These are phyloP conservation scores for Castanopsis chinensis DNA, from an alignment of 306 rosid genomes.

Conservation along the genomic window DNA sequence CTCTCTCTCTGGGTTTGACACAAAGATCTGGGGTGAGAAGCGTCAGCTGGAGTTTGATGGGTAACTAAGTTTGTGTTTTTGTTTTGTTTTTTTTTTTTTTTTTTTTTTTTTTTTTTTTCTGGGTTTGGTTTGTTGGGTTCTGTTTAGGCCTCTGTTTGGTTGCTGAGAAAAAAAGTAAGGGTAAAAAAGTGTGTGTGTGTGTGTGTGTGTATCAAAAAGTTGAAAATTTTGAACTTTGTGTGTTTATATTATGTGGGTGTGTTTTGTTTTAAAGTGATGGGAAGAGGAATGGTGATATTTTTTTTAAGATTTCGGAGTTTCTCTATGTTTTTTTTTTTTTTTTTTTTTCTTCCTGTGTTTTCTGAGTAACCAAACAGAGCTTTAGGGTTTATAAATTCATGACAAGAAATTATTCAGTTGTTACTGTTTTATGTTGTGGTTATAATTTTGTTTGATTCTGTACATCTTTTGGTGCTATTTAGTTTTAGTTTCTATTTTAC, in stretches of 20 bases:
- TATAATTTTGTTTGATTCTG: not conserved
- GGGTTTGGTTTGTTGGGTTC: conserved; percentile 8
- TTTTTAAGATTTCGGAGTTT: not conserved
- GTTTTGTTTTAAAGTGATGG: not conserved
- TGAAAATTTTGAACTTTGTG: not conserved
- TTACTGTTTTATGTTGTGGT: not conserved
- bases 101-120: not conserved
- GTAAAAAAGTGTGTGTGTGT: not conserved
- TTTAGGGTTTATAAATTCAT: not conserved
- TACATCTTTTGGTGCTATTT: not conserved
- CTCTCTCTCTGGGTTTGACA: conserved; percentile 51
- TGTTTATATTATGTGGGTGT: not conserved
- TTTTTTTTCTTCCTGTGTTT: not conserved
- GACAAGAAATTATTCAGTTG: not conserved
- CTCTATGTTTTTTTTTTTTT: not conserved
- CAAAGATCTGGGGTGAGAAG: conserved; percentile 3
- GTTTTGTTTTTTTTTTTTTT: not conserved
- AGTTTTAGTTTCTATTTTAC: not conserved
- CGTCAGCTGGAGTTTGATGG: conserved; percentile 30
- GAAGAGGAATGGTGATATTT: not conserved
- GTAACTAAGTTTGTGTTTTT: not conserved
- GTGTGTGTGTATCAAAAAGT: not conserved
- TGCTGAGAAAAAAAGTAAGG: conserved; percentile 4
- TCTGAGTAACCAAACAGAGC: not conserved
- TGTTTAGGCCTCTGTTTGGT: not conserved